Percentiles rank a stretch among this genome's conserved stretches.
These are phyloP conservation scores for Russula dissimulans DNA, from an alignment of 768 basidiomycete species.

Conservation along the genomic window DNA sequence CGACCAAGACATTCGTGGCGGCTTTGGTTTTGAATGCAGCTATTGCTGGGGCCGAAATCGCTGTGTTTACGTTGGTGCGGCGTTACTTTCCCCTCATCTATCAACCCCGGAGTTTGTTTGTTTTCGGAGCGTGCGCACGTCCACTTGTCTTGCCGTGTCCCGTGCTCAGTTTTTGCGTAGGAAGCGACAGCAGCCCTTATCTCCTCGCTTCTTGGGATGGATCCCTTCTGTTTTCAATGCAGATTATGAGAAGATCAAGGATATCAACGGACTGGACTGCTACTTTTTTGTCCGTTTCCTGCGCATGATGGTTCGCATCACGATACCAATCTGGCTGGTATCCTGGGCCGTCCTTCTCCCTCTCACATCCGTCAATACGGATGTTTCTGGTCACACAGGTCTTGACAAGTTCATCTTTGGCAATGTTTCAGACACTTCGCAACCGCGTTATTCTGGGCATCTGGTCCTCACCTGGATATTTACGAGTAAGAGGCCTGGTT, in stretches of 20 bases:
- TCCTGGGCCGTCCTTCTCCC: conserved; percentile 86
- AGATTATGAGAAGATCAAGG: conserved; percentile 52
- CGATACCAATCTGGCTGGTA: conserved; percentile 86
- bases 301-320: conserved; percentile 70
- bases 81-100: conserved; percentile 84
- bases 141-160: background rate
- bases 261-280: conserved; percentile 76
- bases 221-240: conserved; percentile 52
- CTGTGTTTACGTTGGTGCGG: conserved; percentile 71
- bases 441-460: conserved; percentile 66
- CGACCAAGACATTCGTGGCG: conserved; percentile 72
- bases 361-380: conserved; percentile 48
- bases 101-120: conserved; percentile 70
- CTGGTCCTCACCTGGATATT: conserved; percentile 67
- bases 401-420: conserved; percentile 75
- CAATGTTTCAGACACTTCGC: conserved; percentile 47
- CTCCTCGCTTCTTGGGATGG: conserved; percentile 49
- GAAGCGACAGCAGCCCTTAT: conserved; percentile 50
- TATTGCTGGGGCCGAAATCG: conserved; percentile 63
- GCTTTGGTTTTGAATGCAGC: conserved; percentile 76
- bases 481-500: conserved; percentile 45
- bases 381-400: conserved; percentile 37
- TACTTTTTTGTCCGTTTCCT: conserved; percentile 91
- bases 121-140: conserved; percentile 35
- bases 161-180: conserved; percentile 27